Conservation (phyloP, 192 early-diverging fungal species). For the Chytriomyces confervae region DNA sequence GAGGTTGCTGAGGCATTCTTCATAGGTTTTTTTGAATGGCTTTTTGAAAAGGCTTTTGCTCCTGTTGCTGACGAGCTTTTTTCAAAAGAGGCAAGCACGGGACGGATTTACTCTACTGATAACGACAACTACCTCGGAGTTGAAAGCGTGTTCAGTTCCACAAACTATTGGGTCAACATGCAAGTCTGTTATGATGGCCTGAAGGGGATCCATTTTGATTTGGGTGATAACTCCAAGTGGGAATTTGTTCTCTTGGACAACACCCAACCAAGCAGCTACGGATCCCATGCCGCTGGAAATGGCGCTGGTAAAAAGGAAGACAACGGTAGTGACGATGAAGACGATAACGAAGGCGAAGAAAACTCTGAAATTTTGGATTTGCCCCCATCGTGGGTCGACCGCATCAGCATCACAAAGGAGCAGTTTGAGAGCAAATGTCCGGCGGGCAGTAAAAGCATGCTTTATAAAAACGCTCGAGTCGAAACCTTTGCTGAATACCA, state of each 20-base stretch:
- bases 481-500: conserved; percentile 68
- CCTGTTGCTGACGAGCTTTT: background rate
- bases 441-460: conserved; percentile 54
- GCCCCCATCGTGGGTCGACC: conserved; percentile 62
- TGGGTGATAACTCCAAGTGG: conserved; percentile 68
- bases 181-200: conserved; percentile 67
- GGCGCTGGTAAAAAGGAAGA: conserved; percentile 43
- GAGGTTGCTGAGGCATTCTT: conserved; percentile 67
- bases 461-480: conserved; percentile 55
- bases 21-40: conserved; percentile 40
- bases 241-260: conserved; percentile 66
- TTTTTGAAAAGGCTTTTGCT: background rate
- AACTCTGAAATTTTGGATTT: conserved; percentile 56
- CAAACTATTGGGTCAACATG: conserved; percentile 71
- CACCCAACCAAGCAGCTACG: conserved; percentile 45
- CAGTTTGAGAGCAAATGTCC: conserved; percentile 61
- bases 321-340: conserved; percentile 41
- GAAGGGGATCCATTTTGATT: conserved; percentile 67
- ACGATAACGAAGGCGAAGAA: conserved; percentile 51
- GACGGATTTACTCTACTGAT: conserved; percentile 53
- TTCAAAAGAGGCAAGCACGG: conserved; percentile 56
- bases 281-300: conserved; percentile 31
- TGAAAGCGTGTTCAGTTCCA: conserved; percentile 62
- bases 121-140: conserved; percentile 62
- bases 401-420: conserved; percentile 50